These are phyloP conservation scores for Candida tallmaniae DNA, from an alignment of 805 yeast species.

Conservation along the genomic window DNA sequence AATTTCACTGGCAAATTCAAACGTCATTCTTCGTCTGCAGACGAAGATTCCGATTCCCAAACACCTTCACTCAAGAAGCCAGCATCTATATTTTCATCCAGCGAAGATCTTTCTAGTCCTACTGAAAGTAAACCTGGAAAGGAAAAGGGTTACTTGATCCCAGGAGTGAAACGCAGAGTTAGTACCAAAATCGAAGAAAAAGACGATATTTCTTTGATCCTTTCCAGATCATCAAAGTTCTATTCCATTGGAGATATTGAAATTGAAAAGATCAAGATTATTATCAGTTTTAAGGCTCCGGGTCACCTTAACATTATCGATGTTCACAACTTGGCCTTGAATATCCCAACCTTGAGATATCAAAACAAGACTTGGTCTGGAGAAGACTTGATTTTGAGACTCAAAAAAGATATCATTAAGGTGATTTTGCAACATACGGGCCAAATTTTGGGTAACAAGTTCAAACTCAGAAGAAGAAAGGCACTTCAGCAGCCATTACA, in stretches of 20 bases:
- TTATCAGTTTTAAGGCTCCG: constrained; percentile 73
- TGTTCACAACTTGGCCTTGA: constrained; percentile 66
- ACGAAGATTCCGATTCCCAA: not conserved
- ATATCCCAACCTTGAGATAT: constrained; percentile 54
- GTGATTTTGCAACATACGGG: constrained; percentile 66
- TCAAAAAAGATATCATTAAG: constrained; percentile 61
- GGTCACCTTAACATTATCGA: constrained; percentile 67
- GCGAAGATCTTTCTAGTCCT: constrained; percentile 8
- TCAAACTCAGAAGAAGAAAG: constrained; percentile 38
- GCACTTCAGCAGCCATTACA: constrained; percentile 28
- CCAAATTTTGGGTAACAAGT: constrained; percentile 71
- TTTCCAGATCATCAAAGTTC: constrained; percentile 39
- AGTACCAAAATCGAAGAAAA: constrained; percentile 9
- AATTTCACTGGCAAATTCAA: not conserved
- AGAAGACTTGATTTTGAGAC: constrained; percentile 56
- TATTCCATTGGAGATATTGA: constrained; percentile 35
- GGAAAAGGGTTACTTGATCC: not conserved
- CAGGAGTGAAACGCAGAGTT: constrained; percentile 1
- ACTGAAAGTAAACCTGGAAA: constrained; percentile 5
- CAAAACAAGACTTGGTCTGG: constrained; percentile 53
- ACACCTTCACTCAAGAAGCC: constrained; percentile 6
- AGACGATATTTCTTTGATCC: constrained; percentile 38
- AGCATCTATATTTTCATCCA: constrained; percentile 11
- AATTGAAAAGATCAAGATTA: constrained; percentile 35
- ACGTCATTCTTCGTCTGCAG: not conserved